These are phyloP conservation scores for Porpolomopsis calyptriformis DNA, from an alignment of 768 basidiomycete genomes.

Conservation along the genomic window DNA sequence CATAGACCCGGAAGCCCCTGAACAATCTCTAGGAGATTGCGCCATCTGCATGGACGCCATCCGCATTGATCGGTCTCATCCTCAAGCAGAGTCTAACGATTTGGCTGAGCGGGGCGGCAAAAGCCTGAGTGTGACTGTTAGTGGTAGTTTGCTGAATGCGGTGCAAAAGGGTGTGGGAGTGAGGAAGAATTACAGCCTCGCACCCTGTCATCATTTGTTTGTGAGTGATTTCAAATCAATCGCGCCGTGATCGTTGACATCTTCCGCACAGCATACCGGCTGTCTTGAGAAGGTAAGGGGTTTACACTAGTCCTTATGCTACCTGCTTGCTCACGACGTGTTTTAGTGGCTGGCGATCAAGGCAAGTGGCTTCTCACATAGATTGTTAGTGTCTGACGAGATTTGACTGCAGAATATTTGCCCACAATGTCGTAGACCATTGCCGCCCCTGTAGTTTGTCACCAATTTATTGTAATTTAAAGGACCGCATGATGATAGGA, in stretches of 20 bases:
- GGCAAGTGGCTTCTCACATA: conserved; percentile 24
- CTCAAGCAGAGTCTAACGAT: conserved; percentile 26
- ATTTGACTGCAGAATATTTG: conserved; percentile 60
- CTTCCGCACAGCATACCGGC: conserved; percentile 55
- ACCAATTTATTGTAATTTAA: no score
- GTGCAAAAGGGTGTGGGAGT: conserved; percentile 29
- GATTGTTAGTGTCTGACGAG: background rate
- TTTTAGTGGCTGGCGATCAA: conserved; percentile 66
- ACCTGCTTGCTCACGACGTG: conserved; percentile 11
- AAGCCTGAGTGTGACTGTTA: conserved; percentile 19
- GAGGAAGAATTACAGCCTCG: conserved; percentile 69
- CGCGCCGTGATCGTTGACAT: conserved; percentile 3
- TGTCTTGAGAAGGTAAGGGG: conserved; percentile 64
- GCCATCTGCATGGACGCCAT: conserved; percentile 92
- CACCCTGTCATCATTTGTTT: conserved; percentile 85
- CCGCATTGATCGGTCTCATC: conserved; percentile 34
- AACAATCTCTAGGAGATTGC: conserved; percentile 74
- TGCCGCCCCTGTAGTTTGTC: conserved; percentile 58
- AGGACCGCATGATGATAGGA: background rate
- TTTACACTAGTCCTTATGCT: conserved; percentile 4
- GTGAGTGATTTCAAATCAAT: conserved; percentile 33
- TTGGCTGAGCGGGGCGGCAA: conserved; percentile 21
- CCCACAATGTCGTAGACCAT: conserved; percentile 76
- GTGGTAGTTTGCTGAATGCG: conserved; percentile 32
- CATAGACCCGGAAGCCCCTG: conserved; percentile 64